A percentile compares a stretch with the other conserved stretches of the same genome.
phyloP scores from a whole-genome alignment of 805 yeast species.

The Barnettozyma sp. region DNA sequence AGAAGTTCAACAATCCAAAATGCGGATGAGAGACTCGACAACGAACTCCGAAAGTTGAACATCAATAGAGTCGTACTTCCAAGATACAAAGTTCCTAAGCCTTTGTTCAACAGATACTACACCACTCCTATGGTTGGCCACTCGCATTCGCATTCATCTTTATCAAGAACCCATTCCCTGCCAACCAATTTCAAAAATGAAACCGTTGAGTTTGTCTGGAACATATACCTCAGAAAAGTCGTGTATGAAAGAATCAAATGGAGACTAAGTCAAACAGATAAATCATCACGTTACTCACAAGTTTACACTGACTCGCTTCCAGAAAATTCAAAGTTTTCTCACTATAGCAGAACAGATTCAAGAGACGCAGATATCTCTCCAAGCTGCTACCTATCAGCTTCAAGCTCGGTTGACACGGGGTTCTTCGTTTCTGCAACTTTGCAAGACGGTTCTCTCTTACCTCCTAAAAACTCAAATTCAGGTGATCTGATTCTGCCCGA shows the following conservation, averaged over 20 bases:
- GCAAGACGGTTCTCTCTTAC: constrained; percentile 5
- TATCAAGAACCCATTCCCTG: constrained; percentile 19
- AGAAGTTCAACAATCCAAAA: constrained; percentile 18
- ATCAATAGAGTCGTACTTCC: constrained; percentile 4
- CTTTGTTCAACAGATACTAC: constrained; percentile 13
- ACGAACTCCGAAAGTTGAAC: constrained; percentile 19
- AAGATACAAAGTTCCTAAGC: constrained; percentile 12
- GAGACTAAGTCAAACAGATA: constrained; percentile 21
- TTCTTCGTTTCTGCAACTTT: constrained; percentile 15
- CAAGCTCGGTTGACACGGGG: constrained; percentile 22
- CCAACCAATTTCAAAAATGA: constrained; percentile 15
- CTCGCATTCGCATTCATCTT: no score
- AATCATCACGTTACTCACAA: no score
- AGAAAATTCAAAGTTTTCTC: neutral
- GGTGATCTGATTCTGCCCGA: neutral
- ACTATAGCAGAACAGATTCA: constrained; percentile 5
- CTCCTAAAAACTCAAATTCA: constrained; percentile 4
- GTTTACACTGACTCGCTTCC: neutral
- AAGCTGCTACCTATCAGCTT: neutral
- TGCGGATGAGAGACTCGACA: constrained; percentile 19
- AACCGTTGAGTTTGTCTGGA: constrained; percentile 26
- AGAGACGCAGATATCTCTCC: neutral
- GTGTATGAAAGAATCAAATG: constrained; percentile 28
- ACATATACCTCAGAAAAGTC: constrained; percentile 26
- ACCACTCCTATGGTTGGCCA: constrained; percentile 12